Percentiles rank a stretch among this genome's conserved stretches.
phyloP scores from a whole-genome alignment of 148 eudicot species.

The Oxyria digyna region DNA sequence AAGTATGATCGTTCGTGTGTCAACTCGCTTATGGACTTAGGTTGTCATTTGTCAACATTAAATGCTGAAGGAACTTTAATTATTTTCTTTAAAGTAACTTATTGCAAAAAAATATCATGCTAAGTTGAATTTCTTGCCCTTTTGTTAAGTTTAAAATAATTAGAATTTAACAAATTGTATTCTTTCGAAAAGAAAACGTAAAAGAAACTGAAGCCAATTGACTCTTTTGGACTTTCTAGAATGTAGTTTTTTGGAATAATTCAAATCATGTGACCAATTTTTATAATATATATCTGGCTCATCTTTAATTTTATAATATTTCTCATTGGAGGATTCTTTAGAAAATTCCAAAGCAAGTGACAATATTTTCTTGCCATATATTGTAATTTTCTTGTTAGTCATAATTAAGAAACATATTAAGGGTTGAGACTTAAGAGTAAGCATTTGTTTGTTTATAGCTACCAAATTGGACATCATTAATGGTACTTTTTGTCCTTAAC shows the following conservation, averaged over 20 bases:
- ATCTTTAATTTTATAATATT: not conserved
- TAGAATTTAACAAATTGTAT: not conserved
- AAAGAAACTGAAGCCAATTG: conserved; percentile 3
- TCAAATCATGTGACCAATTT: conserved; percentile 5
- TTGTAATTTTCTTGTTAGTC: not conserved
- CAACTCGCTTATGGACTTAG: conserved; percentile 1
- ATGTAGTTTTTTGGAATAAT: not conserved
- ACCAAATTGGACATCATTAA: conserved; percentile 5
- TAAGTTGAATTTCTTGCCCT: not conserved
- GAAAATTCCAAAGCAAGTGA: not conserved
- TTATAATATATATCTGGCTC: not conserved
- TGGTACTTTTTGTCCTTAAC: conserved; percentile 5
- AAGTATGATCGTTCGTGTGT: not conserved
- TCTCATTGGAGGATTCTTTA: not conserved
- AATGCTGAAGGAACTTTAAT: not conserved
- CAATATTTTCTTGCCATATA: not conserved
- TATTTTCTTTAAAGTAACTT: not conserved
- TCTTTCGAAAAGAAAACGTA: not conserved
- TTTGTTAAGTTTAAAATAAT: not conserved
- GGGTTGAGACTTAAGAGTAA: not conserved
- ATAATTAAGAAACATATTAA: not conserved
- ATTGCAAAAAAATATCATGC: not conserved
- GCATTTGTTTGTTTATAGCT: conserved; percentile 3
- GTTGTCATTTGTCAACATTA: not conserved
- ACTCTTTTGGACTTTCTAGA: conserved; percentile 9